Conservation (phyloP, 768 basidiomycete genomes). For the Amanita muscaria region DNA sequence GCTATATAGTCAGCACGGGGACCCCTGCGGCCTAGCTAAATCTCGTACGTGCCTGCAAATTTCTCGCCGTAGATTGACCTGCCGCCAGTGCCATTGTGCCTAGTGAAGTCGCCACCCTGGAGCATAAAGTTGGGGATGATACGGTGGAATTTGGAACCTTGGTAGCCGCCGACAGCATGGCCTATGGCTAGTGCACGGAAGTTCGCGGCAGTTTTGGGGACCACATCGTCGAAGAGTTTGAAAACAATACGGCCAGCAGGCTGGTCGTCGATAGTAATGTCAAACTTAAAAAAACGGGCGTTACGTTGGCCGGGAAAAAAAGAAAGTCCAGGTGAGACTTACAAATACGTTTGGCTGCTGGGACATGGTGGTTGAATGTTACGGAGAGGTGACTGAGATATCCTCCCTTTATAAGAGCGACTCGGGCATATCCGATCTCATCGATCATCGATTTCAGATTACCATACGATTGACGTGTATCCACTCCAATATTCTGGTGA, state of each 20-base stretch:
- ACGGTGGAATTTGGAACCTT: slow-evolving; percentile 65
- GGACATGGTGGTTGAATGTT: slow-evolving; percentile 19
- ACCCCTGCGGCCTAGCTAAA: too few relatives aligned
- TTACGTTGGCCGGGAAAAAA: background rate
- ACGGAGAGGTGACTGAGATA: background rate
- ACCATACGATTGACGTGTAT: too few relatives aligned
- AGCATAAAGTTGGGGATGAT: slow-evolving; percentile 81
- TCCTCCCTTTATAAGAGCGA: slow-evolving; percentile 2
- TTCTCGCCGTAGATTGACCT: slow-evolving; percentile 71
- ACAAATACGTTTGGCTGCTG: slow-evolving; percentile 38
- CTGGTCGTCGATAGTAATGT: slow-evolving; percentile 40
- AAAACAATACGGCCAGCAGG: slow-evolving; percentile 59
- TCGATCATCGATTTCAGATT: slow-evolving; percentile 7
- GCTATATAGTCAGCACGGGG: too few relatives aligned
- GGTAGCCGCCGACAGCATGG: slow-evolving; percentile 65
- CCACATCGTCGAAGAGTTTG: slow-evolving; percentile 75
- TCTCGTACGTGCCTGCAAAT: slow-evolving; percentile 41
- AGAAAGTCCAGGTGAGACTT: slow-evolving; percentile 12
- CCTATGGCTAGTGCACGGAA: slow-evolving; percentile 88
- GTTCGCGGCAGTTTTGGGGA: slow-evolving; percentile 69
- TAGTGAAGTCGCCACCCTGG: slow-evolving; percentile 85
- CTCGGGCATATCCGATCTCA: slow-evolving; percentile 6
- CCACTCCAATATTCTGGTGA: too few relatives aligned
- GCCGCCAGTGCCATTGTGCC: slow-evolving; percentile 63
- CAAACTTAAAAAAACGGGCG: slow-evolving; percentile 40